These are phyloP conservation scores for Sporormia fimetaria DNA, from an alignment of 495 filamentous ascomycete species.

Conservation along the genomic window DNA sequence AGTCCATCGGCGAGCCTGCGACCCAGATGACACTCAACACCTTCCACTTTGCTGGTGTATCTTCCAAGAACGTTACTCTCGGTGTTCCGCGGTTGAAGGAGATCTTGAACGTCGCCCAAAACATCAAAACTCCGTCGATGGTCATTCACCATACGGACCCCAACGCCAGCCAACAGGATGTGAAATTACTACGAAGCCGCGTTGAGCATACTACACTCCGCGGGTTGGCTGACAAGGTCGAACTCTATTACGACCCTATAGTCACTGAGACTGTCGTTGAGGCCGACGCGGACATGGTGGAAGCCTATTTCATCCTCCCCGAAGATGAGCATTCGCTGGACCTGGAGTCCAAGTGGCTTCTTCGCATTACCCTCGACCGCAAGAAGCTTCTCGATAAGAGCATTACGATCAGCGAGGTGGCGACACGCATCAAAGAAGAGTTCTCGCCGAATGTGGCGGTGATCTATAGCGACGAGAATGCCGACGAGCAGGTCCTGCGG, in stretches of 20 bases:
- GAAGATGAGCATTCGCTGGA: slow-evolving; percentile 67
- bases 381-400: slow-evolving; percentile 92
- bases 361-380: slow-evolving; percentile 86
- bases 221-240: slow-evolving; percentile 77
- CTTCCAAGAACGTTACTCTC: slow-evolving; percentile 97
- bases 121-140: slow-evolving; percentile 99
- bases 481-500: slow-evolving; percentile 87
- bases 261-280: slow-evolving; percentile 73
- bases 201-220: slow-evolving; percentile 95
- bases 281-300: slow-evolving; percentile 84
- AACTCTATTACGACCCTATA: slow-evolving; percentile 96
- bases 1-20: slow-evolving; percentile 96
- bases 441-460: slow-evolving; percentile 82
- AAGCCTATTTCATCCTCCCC: slow-evolving; percentile 92
- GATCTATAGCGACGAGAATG: slow-evolving; percentile 97
- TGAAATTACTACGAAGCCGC: slow-evolving; percentile 73
- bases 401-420: slow-evolving; percentile 83
- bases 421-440: slow-evolving; percentile 71
- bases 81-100: slow-evolving; percentile 99
- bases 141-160: slow-evolving; percentile 66
- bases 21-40: slow-evolving; percentile 99
- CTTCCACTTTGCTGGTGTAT: slow-evolving; percentile 99
- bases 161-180: slow-evolving; percentile 54
- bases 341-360: slow-evolving; percentile 82
- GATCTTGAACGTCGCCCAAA: slow-evolving; percentile 92